A percentile compares a stretch with the other conserved stretches of the same genome.
Evolutionary conservation across 352 stramenopile genomes (phyloP).

Genomic region (Aphanomyces stellatus): DNA sequence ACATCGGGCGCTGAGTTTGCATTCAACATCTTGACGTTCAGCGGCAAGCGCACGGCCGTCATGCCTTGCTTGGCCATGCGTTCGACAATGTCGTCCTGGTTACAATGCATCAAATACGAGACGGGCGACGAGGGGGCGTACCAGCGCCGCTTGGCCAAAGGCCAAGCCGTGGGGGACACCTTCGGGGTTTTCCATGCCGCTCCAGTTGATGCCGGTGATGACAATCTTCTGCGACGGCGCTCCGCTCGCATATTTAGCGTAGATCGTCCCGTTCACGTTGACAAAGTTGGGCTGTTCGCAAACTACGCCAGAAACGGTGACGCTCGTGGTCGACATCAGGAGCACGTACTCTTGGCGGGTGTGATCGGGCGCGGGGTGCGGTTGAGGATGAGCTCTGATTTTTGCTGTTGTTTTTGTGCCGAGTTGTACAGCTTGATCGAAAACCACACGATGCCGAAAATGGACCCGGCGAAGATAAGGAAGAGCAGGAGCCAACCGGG

Average conservation of each 20-base stretch:
- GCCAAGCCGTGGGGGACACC: conserved; percentile 68
- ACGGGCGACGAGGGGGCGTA: conserved; percentile 4
- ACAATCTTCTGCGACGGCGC: conserved; percentile 47
- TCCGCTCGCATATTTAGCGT: conserved; percentile 35
- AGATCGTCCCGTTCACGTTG: conserved; percentile 47
- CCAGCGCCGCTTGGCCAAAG: conserved; percentile 51
- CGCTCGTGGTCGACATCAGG: not conserved
- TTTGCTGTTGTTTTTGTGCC: conserved; percentile 51
- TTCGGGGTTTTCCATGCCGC: conserved; percentile 74
- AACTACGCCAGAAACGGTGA: conserved; percentile 24
- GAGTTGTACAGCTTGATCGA: conserved; percentile 44
- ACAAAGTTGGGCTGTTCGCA: conserved; percentile 67
- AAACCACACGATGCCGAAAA: conserved; percentile 57
- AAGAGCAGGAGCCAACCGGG: conserved; percentile 66
- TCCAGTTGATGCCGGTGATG: conserved; percentile 85
- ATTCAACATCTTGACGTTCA: conserved; percentile 79
- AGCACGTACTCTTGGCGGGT: conserved; percentile 36
- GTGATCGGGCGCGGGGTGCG: conserved; percentile 27
- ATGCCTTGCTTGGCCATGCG: conserved; percentile 58
- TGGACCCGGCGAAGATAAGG: conserved; percentile 35
- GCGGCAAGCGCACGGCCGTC: conserved; percentile 65
- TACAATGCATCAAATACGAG: not conserved
- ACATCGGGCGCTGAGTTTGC: conserved; percentile 52
- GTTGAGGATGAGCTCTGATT: conserved; percentile 37
- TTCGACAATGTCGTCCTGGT: conserved; percentile 41